These are phyloP conservation scores for Fusarium sp. DNA, from an alignment of 2,329 filamentous ascomycete species.

Conservation along the genomic window DNA sequence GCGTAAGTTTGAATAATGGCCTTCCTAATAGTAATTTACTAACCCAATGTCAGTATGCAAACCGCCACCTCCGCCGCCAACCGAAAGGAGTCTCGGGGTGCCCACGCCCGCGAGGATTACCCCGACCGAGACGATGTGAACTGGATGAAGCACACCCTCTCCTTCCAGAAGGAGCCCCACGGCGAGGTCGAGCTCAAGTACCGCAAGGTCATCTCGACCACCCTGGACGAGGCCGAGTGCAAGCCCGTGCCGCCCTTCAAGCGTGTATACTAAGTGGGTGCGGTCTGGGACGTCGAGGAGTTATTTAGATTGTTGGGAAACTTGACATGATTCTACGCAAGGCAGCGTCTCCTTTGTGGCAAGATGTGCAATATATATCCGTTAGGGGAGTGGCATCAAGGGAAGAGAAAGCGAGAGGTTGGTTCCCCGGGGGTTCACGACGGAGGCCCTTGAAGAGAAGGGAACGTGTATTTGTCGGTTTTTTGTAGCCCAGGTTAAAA, in stretches of 20 bases:
- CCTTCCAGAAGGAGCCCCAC: constrained; percentile 94
- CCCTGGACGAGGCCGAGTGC: constrained; percentile 96
- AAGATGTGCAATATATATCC: constrained; percentile 48
- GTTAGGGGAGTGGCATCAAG: constrained; percentile 25
- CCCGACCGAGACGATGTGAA: constrained; percentile 94
- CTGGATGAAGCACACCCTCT: constrained; percentile 99
- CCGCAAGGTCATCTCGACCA: constrained; percentile 83
- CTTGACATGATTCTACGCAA: constrained; percentile 44
- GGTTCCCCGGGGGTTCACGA: constrained; percentile 23
- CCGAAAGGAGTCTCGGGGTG: constrained; percentile 96
- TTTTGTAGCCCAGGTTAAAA: constrained; percentile 39
- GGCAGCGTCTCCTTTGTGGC: constrained; percentile 46
- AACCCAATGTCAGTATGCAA: constrained; percentile 72
- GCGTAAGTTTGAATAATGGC: constrained; percentile 71
- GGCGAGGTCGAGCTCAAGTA: constrained; percentile 88
- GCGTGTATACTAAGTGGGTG: constrained; percentile 78
- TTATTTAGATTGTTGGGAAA: constrained; percentile 45
- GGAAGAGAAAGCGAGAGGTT: constrained; percentile 25
- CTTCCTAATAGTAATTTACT: constrained; percentile 3
- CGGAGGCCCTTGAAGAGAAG: constrained; percentile 9
- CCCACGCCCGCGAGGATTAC: constrained; percentile 96
- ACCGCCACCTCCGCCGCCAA: constrained; percentile 91
- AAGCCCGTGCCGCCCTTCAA: constrained; percentile 97
- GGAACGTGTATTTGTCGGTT: constrained; percentile 41
- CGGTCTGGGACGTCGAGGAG: constrained; percentile 28